Base-by-base conservation (phyloP, 2,329 filamentous ascomycete species). In the Hypoxylon sp. region DNA sequence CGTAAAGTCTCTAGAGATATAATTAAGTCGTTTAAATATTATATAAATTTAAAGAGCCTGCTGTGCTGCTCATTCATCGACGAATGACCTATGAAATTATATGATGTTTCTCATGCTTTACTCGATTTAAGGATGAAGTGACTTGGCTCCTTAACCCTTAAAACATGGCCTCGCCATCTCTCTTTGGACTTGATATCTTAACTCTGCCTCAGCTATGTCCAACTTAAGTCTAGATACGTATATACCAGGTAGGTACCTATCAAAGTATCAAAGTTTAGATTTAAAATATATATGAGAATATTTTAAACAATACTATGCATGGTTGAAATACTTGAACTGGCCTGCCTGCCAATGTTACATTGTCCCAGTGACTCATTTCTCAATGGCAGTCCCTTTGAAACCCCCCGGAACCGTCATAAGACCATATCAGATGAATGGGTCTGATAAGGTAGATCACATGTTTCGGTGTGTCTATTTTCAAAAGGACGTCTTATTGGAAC, bases 301-400 rank as follows among this genome's bases (percentile, higher is more conserved):
- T 30, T 16, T n/a, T 30, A 14, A 5, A 8, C 14, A 41, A n/a
- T 41, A 4, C 4, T 12, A 25, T 19, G 27, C 9, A 43, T 16
- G 25, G 9, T 12, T 1, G n/a, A 11, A 16, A 45, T 54, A 16
- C 37, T 29, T 19, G n/a, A n/a, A n/a, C n/a, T 54, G 9, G 11
- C 23, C 21, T 6, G 25, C 3, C 32, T 8, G 9, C 30, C 30
- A 32, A 54, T 30, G 7, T 32, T 32, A 47, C 27, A 29, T 56
- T 19, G 30, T 56, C 21, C 41, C 25, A 5, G 29, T 47, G 53
- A 47, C 53, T 56, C 53, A 46, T 46, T 29, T n/a, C 12, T 19
- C 39, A 34, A 14, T 46, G 16, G 16, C 34, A 34, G 14, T 1
- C 16, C 29, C 41, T 30, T 29, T 47, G 27, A n/a, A 55, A 27